Conservation (phyloP, 108 stramenopile species). For the Skeletonema tropicum region DNA sequence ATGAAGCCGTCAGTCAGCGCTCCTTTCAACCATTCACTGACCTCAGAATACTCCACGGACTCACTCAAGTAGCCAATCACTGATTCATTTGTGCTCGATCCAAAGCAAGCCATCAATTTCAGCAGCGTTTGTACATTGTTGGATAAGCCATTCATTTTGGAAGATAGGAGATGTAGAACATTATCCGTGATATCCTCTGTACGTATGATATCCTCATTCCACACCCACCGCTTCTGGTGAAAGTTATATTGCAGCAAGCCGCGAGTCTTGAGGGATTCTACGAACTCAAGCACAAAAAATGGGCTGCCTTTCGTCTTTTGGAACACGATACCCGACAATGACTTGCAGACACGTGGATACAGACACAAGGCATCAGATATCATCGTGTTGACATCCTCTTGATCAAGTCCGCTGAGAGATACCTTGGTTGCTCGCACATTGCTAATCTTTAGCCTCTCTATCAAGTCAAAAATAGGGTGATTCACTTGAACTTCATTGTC, state of each 20-base stretch:
- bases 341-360: slow-evolving; percentile 25
- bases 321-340: slow-evolving; percentile 24
- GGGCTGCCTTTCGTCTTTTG: slow-evolving; percentile 45
- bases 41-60: not conserved
- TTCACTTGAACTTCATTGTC: slow-evolving; percentile 34
- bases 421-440: slow-evolving; percentile 12
- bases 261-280: slow-evolving; percentile 15
- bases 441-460: slow-evolving; percentile 3
- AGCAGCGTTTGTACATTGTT: slow-evolving; percentile 17
- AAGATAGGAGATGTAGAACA: slow-evolving; percentile 41
- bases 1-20: slow-evolving; percentile 32
- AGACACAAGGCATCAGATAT: slow-evolving; percentile 6
- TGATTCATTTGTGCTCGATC: slow-evolving; percentile 15
- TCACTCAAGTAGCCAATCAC: slow-evolving; percentile 9
- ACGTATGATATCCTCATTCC: slow-evolving; percentile 22
- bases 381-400: slow-evolving; percentile 23
- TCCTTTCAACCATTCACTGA: slow-evolving; percentile 6
- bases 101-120: slow-evolving; percentile 41
- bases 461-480: slow-evolving; percentile 29
- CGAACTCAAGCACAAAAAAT: slow-evolving; percentile 24
- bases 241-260: slow-evolving; percentile 21
- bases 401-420: slow-evolving; percentile 16
- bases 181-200: slow-evolving; percentile 39
- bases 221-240: slow-evolving; percentile 23
- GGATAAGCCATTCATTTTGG: slow-evolving; percentile 38